Base-by-base conservation (phyloP, 305 asterid species). In the Plantago lanceolata region DNA sequence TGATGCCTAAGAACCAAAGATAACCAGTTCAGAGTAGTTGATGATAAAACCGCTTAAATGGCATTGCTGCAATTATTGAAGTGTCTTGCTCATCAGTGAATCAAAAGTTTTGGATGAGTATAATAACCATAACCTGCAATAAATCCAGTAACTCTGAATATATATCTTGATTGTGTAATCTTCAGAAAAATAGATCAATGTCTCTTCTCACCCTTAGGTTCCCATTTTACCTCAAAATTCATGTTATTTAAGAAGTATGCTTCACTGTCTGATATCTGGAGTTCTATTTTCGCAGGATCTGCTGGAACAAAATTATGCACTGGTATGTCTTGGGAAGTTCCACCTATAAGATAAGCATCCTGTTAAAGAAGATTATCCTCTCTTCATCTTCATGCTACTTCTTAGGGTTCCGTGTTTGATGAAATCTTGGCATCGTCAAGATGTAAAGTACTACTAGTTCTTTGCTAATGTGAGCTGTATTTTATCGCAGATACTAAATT, bases 401-500 rank as follows among this genome's bases (percentile, higher is more conserved):
- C 58, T 67, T 66, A 43, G 63, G 71, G 63, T 59, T 49, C 53
- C 56, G 49, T 44, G 43, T 70, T 71, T 65, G 73, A 24, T 62
- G 75, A 59, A 70, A 57, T 67, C 69, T 62, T 84, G 68, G 69
- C 59, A 70, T 73, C 26, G 29, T 63, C 75, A 70, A 65, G 71
- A 54, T 65, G 60, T 57, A 28, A 63, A 60, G 60, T 64, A 19
- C 68, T 80, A 51, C 68, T 80, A 51, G 44, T 68, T 67, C 8
- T 70, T 48, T 64, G 71, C 75, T 76, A 64, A 71, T 66, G 35
- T 76, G 63, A 69, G 66, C 71, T 77, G 66, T 77, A 54, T 50
- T 59, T 66, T 57, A 33, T 82, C 61, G 59, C 87, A 84, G 89
- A 73, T 84, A 67, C 78, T 71, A 84, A 74, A 60, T 70, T 65